Percentiles rank a stretch among this genome's conserved stretches.
These are phyloP conservation scores for Amniculicola lignicola DNA, from an alignment of 495 filamentous ascomycete species.

Conservation along the genomic window DNA sequence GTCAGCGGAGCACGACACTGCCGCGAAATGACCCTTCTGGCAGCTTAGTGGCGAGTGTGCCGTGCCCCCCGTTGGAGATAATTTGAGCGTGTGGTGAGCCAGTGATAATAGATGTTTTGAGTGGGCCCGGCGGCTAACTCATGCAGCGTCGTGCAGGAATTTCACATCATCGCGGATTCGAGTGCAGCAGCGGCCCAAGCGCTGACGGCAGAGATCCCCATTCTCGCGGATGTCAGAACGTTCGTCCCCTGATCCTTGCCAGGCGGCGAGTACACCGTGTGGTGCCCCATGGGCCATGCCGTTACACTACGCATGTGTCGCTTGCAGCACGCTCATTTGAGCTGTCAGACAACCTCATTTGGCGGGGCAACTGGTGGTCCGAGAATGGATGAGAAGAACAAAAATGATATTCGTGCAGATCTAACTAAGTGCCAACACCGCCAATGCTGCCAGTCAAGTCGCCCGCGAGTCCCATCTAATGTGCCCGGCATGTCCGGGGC, in stretches of 20 bases:
- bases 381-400: slow-evolving; percentile 1
- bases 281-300: too few relatives aligned
- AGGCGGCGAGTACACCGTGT: too few relatives aligned
- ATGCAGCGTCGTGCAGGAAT: not conserved
- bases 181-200: too few relatives aligned
- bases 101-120: not conserved
- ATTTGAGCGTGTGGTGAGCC: slow-evolving; percentile 16
- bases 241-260: slow-evolving; percentile 4
- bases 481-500: not conserved
- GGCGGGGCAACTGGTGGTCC: not conserved
- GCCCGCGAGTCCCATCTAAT: slow-evolving; percentile 13
- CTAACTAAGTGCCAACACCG: slow-evolving; percentile 14
- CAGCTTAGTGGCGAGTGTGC: not conserved
- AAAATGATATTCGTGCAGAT: slow-evolving; percentile 19
- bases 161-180: slow-evolving; percentile 4
- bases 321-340: not conserved
- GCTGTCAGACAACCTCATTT: not conserved
- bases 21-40: slow-evolving; percentile 11
- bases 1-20: slow-evolving; percentile 7
- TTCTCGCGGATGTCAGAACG: slow-evolving; percentile 15
- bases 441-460: slow-evolving; percentile 3
- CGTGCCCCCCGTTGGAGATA: slow-evolving; percentile 13
- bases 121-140: slow-evolving; percentile 14
- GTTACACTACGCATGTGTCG: not conserved
- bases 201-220: slow-evolving; percentile 8